These are phyloP conservation scores for Saccharomyces kudriavzevii DNA, from an alignment of 805 yeast species.

Conservation along the genomic window DNA sequence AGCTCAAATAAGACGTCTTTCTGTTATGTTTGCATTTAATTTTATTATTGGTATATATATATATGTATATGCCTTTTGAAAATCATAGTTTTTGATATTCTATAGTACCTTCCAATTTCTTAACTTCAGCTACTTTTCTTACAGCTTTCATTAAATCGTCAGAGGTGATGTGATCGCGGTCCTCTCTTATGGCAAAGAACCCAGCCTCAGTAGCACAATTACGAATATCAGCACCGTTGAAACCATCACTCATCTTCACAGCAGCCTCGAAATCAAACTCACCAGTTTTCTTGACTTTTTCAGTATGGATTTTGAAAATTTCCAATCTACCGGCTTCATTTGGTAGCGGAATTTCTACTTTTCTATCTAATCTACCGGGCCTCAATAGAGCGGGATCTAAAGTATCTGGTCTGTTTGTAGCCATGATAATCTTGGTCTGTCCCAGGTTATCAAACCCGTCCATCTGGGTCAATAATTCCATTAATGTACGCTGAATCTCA, in stretches of 20 bases:
- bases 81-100: constrained; percentile 84
- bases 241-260: constrained; percentile 97
- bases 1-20: constrained; percentile 2
- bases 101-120: constrained; percentile 91
- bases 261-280: constrained; percentile 96
- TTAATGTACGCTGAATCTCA: constrained; percentile 93
- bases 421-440: constrained; percentile 96
- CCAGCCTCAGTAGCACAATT: constrained; percentile 98
- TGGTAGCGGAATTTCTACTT: constrained; percentile 90
- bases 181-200: constrained; percentile 95
- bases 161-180: constrained; percentile 88
- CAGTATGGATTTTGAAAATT: constrained; percentile 85
- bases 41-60: constrained; percentile 2
- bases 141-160: constrained; percentile 96
- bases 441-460: constrained; percentile 97
- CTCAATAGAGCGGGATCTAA: constrained; percentile 93
- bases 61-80: background rate
- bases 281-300: constrained; percentile 80
- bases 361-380: constrained; percentile 95
- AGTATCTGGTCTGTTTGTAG: constrained; percentile 98
- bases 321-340: constrained; percentile 93
- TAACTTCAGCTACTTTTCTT: constrained; percentile 91
- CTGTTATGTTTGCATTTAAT: constrained; percentile 5
- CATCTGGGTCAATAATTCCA: constrained; percentile 96
- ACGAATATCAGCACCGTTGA: constrained; percentile 97